Base-by-base conservation (phyloP, 179 eudicot genomes). In the Camellia oleifera region DNA sequence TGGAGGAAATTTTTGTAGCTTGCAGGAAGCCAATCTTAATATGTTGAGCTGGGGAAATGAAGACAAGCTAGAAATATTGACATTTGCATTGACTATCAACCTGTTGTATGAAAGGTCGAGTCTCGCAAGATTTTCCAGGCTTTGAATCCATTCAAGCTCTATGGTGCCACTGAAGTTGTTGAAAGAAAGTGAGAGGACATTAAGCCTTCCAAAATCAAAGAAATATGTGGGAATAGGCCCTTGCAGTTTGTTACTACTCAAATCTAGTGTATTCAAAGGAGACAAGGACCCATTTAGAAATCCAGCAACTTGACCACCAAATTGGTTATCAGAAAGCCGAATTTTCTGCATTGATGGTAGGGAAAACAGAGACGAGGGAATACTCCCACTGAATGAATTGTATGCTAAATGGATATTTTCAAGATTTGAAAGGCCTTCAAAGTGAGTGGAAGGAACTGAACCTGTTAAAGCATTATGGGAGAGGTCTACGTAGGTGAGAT, bases 121-220 rank as follows among this genome's bases (percentile, higher is more conserved):
- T 7, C 8, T 15, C 2, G 86, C 54, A 56, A 92, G 87, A 48
- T 86, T 86, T 48, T 12, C 67, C 1, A 89, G 87, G 45, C 69
- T 77, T 6, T 75, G 85, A 62, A 92, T 17, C 69, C 71, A 50
- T 58, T 80, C 89, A 7, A 89, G 71, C 2, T 81, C 73, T 12
- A 92, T 1, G 3, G 80, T 18, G 52, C 94, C 91, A 60, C 7
- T 87, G 78, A 92, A 88, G 15, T 54, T 83, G 83, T 92, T 92
- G 63, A 54, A 83, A n/a, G 88, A 85, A 26, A 92, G 89, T 0
- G 74, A 53, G 23, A 92, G 87, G 69, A 57, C 20, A 0, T 17
- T 71, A 14, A 92, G 90, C 20, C 60, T 64, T 80, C 20, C 13
- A 57, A 89, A 82, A 40, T 79, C 17, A 63, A 90, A 90, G 65